Conservation (phyloP, 1,139 yeast species). For the Taphrina pruni region DNA sequence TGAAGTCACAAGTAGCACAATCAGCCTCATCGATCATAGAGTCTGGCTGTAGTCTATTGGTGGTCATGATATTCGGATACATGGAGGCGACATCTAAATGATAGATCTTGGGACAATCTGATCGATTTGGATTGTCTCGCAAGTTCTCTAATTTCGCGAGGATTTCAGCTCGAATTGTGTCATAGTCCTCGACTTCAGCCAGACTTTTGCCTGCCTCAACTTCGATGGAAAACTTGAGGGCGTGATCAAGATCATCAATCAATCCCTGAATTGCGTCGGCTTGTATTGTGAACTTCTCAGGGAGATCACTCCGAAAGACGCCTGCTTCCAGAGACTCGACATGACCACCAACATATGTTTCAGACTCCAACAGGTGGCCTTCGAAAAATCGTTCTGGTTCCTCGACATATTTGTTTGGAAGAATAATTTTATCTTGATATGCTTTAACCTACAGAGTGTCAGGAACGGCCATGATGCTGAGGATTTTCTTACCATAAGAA, state of each 20-base stretch:
- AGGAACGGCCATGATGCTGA: no score
- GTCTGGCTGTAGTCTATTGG: conserved; percentile 96
- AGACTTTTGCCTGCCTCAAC: conserved; percentile 77
- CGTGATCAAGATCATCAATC: conserved; percentile 70
- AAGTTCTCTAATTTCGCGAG: conserved; percentile 62
- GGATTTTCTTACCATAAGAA: conserved; percentile 65
- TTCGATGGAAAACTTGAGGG: conserved; percentile 80
- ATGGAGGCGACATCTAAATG: conserved; percentile 99
- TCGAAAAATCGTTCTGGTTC: conserved; percentile 91
- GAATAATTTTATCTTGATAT: conserved; percentile 70
- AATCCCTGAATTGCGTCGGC: conserved; percentile 78
- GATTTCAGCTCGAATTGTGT: conserved; percentile 67
- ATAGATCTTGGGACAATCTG: conserved; percentile 84
- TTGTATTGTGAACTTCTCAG: conserved; percentile 76
- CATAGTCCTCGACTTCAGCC: conserved; percentile 79
- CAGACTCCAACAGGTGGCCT: conserved; percentile 92
- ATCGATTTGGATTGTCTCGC: conserved; percentile 66
- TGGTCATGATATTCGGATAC: conserved; percentile 99
- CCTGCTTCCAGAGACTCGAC: conserved; percentile 98
- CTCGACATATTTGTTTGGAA: conserved; percentile 93
- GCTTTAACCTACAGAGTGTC: conserved; percentile 65
- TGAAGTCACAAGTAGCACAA: conserved; percentile 97
- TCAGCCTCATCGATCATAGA: conserved; percentile 95
- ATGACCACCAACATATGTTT: conserved; percentile 98
- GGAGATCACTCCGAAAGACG: conserved; percentile 88